Evolutionary conservation across 2,329 filamentous ascomycete genomes (phyloP), one percentile per base, ranked within the genome.

Genomic region (Botrytis elliptica): DNA sequence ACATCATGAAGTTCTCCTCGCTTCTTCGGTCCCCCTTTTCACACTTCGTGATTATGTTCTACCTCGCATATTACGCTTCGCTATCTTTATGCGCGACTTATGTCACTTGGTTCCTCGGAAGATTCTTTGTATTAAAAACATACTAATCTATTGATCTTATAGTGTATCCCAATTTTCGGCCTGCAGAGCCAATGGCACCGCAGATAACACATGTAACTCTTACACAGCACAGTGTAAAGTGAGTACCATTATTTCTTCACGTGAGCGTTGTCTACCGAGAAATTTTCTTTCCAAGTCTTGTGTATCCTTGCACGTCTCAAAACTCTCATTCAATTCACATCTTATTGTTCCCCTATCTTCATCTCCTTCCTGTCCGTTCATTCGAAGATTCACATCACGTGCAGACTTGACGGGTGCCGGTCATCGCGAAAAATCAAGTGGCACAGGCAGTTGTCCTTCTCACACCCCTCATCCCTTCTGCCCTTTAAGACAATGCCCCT

Each of bases 211-310:
- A 12, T 75, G 74, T 65, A 74, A 75, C 40, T 72, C 72, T 20
- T 75, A 74, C n/a, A 74, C 52, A 18, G 74, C 74, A 29, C 74
- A 75, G 49, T 74, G 74, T 69, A 75, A 68, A 68, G 65, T 57
- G 36, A 57, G 65, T 68, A 20, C 16, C 38, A 22, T 40, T 16
- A 29, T 38, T 68, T 57, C 10, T 57, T 29, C 4, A 10, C n/a
- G 18, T 38, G 12, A 6, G 2, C 42, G 49, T n/a, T 36, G 3
- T 20, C 2, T 12, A 33, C 20, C 40, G 10, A 2, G 9, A 44
- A 64, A 16, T 20, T n/a, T 5, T 40, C 7, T 29, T 5, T 16
- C 38, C 8, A 25, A 4, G 4, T 44, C 38, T 20, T 44, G 38
- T 64, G 3, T 6, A n/a, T 16, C n/a, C 22, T n/a, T 1, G 6